phyloP scores from a whole-genome alignment of 2,329 filamentous ascomycete genomes.

The Neoascochyta sp. region DNA sequence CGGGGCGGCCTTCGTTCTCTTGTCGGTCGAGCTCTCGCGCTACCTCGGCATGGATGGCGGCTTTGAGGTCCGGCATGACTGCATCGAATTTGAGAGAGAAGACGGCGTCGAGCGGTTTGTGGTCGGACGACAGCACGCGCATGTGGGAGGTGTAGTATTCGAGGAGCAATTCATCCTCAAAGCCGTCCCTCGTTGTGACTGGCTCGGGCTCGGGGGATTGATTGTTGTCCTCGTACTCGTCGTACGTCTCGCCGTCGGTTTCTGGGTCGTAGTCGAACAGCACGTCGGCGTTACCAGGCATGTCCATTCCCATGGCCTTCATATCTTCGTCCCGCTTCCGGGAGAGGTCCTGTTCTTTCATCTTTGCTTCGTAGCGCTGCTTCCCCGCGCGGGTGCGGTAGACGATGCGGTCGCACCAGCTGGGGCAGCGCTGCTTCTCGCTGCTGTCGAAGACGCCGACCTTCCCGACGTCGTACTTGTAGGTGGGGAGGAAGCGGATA shows the following conservation, averaged over 20 bases:
- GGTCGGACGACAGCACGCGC: conserved; percentile 84
- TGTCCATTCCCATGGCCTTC: conserved; percentile 71
- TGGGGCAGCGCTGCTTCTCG: conserved; percentile 87
- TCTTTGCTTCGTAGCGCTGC: conserved; percentile 60
- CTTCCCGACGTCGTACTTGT: conserved; percentile 97
- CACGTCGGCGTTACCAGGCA: conserved; percentile 73
- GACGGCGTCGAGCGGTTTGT: conserved; percentile 83
- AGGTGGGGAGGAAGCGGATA: conserved; percentile 87
- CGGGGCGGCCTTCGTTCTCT: conserved; percentile 85
- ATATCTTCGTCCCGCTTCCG: conserved; percentile 78
- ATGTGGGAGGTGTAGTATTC: conserved; percentile 83
- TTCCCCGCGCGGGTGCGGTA: conserved; percentile 74
- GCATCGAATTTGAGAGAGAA: conserved; percentile 85
- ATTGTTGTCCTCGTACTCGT: conserved; percentile 26
- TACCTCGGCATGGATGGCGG: conserved; percentile 79
- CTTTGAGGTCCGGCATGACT: conserved; percentile 79
- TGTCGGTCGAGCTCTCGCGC: conserved; percentile 82
- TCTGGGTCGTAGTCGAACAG: conserved; percentile 90
- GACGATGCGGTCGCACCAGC: conserved; percentile 94
- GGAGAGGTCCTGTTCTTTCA: conserved; percentile 62
- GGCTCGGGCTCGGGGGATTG: conserved; percentile 47
- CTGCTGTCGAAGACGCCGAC: conserved; percentile 90
- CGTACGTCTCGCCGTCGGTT: conserved; percentile 58
- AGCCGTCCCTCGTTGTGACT: conserved; percentile 57
- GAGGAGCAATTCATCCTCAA: conserved; percentile 53